Conservation (phyloP, 768 basidiomycete species). For the Cubamyces lactineus region DNA sequence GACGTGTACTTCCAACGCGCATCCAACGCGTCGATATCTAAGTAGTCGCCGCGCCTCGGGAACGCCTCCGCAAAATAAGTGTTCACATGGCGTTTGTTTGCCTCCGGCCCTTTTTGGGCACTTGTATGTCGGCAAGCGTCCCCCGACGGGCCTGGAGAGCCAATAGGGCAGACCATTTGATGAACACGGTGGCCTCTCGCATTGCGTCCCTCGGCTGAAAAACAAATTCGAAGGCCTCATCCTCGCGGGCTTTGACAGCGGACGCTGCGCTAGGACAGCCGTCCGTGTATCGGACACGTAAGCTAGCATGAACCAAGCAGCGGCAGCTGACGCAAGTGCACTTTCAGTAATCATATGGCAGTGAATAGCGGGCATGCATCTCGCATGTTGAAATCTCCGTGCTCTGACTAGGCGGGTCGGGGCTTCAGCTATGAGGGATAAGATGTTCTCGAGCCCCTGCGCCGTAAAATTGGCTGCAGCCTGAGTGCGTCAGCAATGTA, state of each 20-base stretch:
- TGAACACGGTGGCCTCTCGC: neutral
- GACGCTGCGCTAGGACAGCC: neutral
- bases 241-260: neutral
- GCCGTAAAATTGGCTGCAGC: neutral
- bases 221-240: slow-evolving; percentile 2
- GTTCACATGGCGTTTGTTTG: slow-evolving; percentile 12
- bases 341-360: slow-evolving; percentile 3
- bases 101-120: slow-evolving; percentile 6
- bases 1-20: slow-evolving; percentile 9
- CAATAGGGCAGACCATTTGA: slow-evolving; percentile 5
- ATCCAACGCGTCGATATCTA: neutral
- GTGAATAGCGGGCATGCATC: neutral
- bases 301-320: neutral
- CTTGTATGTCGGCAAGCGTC: slow-evolving; percentile 6
- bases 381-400: neutral
- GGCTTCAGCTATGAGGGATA: neutral
- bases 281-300: slow-evolving; percentile 8
- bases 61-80: slow-evolving; percentile 1
- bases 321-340: slow-evolving; percentile 3
- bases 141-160: neutral
- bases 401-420: slow-evolving; percentile 4
- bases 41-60: neutral
- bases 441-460: slow-evolving; percentile 7
- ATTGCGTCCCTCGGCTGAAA: neutral
- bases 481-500: neutral